Conservation (phyloP, 352 stramenopile species). For the Phytophthora multivora region DNA sequence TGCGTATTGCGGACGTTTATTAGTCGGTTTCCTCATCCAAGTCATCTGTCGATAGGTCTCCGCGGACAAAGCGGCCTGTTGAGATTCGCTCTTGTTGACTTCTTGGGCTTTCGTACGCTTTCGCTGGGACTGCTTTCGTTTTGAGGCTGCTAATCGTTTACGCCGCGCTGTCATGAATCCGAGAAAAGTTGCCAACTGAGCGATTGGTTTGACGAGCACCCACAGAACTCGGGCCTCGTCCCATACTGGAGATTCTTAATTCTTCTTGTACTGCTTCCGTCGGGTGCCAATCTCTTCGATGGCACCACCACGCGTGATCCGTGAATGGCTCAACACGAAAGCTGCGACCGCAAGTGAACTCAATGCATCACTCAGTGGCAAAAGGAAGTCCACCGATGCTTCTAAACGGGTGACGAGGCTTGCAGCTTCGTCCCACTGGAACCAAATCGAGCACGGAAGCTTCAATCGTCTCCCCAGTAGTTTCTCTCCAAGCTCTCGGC, state of each 20-base stretch:
- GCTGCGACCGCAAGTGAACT: slow-evolving; percentile 4
- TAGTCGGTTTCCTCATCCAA: slow-evolving; percentile 4
- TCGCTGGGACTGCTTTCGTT: background rate
- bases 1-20: background rate
- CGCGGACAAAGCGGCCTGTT: background rate
- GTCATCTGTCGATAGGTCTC: background rate
- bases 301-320: slow-evolving; percentile 6
- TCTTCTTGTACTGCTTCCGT: too few relatives aligned
- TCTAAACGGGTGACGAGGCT: slow-evolving; percentile 1
- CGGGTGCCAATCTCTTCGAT: background rate
- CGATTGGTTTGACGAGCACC: background rate
- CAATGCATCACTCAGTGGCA: slow-evolving; percentile 2
- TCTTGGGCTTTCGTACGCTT: slow-evolving; percentile 1
- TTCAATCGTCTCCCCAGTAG: slow-evolving; percentile 12
- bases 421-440: slow-evolving; percentile 16
- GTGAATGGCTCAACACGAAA: slow-evolving; percentile 8
- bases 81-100: background rate
- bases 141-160: slow-evolving; percentile 14
- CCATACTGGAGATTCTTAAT: background rate
- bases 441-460: slow-evolving; percentile 11
- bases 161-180: slow-evolving; percentile 16
- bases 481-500: background rate
- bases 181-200: background rate
- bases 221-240: slow-evolving; percentile 1
- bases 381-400: slow-evolving; percentile 14